Evolutionary conservation across 495 filamentous ascomycete genomes (phyloP).

Genomic region (Neurospora africana): DNA sequence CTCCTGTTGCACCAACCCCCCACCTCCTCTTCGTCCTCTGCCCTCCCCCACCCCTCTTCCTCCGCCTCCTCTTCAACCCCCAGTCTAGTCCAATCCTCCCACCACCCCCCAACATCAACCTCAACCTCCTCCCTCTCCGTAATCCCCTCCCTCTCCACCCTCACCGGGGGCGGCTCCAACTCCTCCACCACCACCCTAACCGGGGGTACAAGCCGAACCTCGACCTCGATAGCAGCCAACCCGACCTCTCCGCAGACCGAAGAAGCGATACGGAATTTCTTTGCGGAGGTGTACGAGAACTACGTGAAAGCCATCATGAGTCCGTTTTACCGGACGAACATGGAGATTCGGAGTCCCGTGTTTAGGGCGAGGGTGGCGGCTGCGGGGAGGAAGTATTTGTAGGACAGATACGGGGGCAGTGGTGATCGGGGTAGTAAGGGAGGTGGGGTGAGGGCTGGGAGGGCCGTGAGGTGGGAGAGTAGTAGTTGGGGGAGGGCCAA

Average conservation of each 20-base stretch:
- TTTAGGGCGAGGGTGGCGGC: constrained; percentile 72
- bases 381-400: constrained; percentile 90
- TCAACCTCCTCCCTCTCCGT: neutral
- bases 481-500: neutral
- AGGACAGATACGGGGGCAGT: neutral
- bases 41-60: neutral
- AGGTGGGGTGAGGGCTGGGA: too few relatives aligned
- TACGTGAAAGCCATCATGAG: constrained; percentile 98
- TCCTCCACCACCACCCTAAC: neutral
- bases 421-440: too few relatives aligned
- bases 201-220: constrained; percentile 26
- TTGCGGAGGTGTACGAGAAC: constrained; percentile 83
- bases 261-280: constrained; percentile 88
- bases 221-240: constrained; percentile 64
- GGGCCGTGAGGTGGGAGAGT: neutral
- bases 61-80: constrained; percentile 1
- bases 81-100: neutral
- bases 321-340: constrained; percentile 79
- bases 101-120: constrained; percentile 15
- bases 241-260: constrained; percentile 80
- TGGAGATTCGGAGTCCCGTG: constrained; percentile 72
- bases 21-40: constrained; percentile 21
- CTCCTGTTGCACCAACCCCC: constrained; percentile 76
- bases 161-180: neutral
- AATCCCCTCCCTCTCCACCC: neutral